Evolutionary conservation across 164 flowering plant species (phyloP).

Genomic region (Magnolia changhungtana): DNA sequence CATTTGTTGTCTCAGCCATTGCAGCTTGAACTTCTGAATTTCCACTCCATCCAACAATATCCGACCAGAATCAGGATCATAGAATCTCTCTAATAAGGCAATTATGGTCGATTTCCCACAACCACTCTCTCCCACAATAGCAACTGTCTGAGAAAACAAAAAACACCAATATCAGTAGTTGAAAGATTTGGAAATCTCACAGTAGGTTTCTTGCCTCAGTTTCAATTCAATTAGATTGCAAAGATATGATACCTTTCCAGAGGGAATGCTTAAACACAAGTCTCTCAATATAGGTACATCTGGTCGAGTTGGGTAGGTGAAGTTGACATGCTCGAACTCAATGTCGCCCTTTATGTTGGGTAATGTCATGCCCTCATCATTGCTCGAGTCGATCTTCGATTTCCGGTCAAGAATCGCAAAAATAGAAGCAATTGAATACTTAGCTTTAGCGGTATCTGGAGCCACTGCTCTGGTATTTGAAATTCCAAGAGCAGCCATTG

Average conservation of each 20-base stretch:
- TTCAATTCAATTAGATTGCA: not conserved
- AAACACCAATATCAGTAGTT: not conserved
- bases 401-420: conserved; percentile 46
- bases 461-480: conserved; percentile 44
- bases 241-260: conserved; percentile 39
- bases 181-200: not conserved
- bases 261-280: conserved; percentile 40
- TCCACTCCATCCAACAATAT: conserved; percentile 50
- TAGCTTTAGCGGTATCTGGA: conserved; percentile 50
- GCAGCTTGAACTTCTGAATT: conserved; percentile 36
- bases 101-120: conserved; percentile 76
- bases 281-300: conserved; percentile 50
- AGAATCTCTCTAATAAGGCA: conserved; percentile 64
- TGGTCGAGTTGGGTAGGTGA: conserved; percentile 47
- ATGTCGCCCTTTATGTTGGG: conserved; percentile 35
- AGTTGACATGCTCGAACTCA: conserved; percentile 41
- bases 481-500: conserved; percentile 41
- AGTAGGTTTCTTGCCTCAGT: not conserved
- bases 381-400: conserved; percentile 51
- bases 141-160: conserved; percentile 49
- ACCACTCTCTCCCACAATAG: conserved; percentile 82
- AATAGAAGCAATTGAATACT: conserved; percentile 48
- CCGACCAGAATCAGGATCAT: conserved; percentile 55
- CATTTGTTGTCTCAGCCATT: conserved; percentile 72
- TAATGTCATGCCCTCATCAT: conserved; percentile 33